phyloP scores from a whole-genome alignment of 768 basidiomycete species.

The Porphyrellus cyaneotinctus region DNA sequence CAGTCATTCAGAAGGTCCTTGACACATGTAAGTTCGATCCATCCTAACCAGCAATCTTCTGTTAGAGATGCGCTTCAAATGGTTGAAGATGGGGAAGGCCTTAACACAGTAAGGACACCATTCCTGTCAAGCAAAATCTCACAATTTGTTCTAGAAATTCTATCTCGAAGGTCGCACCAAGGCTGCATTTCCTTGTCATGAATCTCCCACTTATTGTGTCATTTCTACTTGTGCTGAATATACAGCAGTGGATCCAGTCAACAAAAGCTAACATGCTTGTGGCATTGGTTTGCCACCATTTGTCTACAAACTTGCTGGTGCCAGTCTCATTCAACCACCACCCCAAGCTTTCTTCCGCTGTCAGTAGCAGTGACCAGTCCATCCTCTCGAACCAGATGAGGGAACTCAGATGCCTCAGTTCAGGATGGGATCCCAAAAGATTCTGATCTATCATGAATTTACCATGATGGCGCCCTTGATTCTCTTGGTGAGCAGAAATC shows the following conservation, averaged over 20 bases:
- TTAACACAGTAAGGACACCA: neutral
- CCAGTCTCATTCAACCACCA: conserved; percentile 1
- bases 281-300: neutral
- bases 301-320: neutral
- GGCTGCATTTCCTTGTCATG: conserved; percentile 1
- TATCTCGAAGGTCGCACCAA: conserved; percentile 4
- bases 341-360: neutral
- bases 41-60: no score
- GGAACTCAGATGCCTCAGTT: neutral
- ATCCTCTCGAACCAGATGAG: neutral
- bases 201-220: neutral
- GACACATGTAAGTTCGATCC: neutral
- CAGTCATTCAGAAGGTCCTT: neutral
- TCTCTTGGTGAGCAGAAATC: conserved; percentile 1
- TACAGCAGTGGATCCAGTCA: neutral
- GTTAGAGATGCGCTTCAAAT: neutral
- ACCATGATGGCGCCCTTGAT: conserved; percentile 7
- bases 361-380: neutral
- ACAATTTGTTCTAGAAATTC: neutral
- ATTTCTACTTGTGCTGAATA: neutral
- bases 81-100: neutral
- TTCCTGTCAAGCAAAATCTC: neutral
- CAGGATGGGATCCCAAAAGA: neutral
- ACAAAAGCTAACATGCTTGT: conserved; percentile 6
- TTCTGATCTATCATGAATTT: conserved; percentile 5